Evolutionary conservation across 106 monocot species (phyloP).

Genomic region (Acorus calamus): DNA sequence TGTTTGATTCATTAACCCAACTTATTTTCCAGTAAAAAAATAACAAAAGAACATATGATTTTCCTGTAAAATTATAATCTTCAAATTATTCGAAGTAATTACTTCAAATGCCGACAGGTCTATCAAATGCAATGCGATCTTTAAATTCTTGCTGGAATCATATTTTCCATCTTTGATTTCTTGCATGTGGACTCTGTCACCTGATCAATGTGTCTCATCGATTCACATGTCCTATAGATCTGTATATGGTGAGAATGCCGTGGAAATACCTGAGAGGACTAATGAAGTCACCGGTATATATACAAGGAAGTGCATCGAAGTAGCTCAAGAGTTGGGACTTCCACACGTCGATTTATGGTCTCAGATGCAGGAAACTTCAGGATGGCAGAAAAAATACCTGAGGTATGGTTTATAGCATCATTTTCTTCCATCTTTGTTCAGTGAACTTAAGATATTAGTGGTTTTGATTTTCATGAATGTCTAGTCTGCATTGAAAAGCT

Average conservation of each 20-base stretch:
- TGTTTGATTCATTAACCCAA: no score
- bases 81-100: no score
- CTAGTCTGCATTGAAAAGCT: no score
- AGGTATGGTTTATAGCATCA: constrained; percentile 21
- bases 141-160: no score
- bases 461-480: background rate
- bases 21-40: no score
- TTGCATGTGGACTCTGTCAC: no score
- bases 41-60: no score
- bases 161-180: no score
- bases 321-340: constrained; percentile 59
- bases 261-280: constrained; percentile 75
- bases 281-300: constrained; percentile 73
- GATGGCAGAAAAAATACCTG: constrained; percentile 72
- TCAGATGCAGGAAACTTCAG: constrained; percentile 63
- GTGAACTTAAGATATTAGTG: background rate
- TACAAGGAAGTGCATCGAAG: constrained; percentile 56
- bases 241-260: constrained; percentile 74
- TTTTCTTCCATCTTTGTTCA: background rate
- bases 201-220: no score
- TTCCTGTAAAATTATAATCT: no score
- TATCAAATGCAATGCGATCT: no score
- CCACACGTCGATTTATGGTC: constrained; percentile 72
- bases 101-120: no score
- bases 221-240: constrained; percentile 23